A percentile compares a stretch with the other conserved stretches of the same genome.
These are phyloP conservation scores for Coccomyxa subellipsoidea DNA, from an alignment of 163 green algal species.

Conservation along the genomic window DNA sequence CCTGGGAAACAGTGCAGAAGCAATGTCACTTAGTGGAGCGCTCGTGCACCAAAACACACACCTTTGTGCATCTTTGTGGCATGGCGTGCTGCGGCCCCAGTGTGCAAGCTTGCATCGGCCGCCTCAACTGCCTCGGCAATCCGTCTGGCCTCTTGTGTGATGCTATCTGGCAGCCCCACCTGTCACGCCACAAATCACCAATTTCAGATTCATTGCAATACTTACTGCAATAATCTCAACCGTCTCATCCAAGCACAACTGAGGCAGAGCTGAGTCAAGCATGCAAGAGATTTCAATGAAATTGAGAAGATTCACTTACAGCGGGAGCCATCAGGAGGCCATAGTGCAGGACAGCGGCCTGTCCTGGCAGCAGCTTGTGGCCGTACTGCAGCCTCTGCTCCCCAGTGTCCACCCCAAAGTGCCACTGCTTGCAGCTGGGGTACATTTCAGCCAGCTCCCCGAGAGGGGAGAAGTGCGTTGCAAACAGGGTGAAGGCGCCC, in stretches of 20 bases:
- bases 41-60: not conserved
- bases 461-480: conserved; percentile 77
- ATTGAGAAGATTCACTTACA: no score
- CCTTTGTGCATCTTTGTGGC: not conserved
- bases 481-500: conserved; percentile 57
- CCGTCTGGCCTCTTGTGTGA: not conserved
- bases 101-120: not conserved
- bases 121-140: not conserved
- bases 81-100: not conserved
- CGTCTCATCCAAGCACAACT: no score
- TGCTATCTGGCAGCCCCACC: not conserved
- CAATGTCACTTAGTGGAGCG: no score
- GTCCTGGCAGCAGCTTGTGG: conserved; percentile 42
- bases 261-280: no score
- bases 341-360: conserved; percentile 48
- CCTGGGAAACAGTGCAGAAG: no score
- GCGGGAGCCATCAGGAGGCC: conserved; percentile 57
- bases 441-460: conserved; percentile 63
- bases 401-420: conserved; percentile 50
- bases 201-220: no score
- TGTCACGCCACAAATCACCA: not conserved
- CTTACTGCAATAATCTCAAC: no score
- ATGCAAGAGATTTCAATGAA: no score
- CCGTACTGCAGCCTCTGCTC: conserved; percentile 43
- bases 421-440: conserved; percentile 55